Evolutionary conservation across 2,329 filamentous ascomycete genomes (phyloP), one percentile per base, ranked within the genome.

Genomic region (Incumbomyces delicatus): DNA sequence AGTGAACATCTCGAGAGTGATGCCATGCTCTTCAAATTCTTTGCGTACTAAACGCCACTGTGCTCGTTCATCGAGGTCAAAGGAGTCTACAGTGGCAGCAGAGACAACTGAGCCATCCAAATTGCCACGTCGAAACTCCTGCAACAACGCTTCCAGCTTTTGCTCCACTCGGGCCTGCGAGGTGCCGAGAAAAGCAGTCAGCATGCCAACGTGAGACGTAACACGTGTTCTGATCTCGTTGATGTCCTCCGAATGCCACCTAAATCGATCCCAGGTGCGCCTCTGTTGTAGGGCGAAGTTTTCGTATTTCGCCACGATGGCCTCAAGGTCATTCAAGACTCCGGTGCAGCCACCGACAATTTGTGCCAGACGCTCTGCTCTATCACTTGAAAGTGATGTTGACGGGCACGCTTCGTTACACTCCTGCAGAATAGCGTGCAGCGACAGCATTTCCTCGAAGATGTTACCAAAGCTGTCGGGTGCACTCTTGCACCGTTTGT

Each of bases 1-100:
- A 17, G 11, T 37, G 35, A 57, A 53, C 17, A 46, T 47, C 14
- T 47, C 37, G 10, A 51, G 30, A 8, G 50, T 46, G 6, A 57
- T 51, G 3, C 54, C 54, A 40, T 56, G 44, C 2, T 56, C 50
- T 38, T 57, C 50, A 6, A 57, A 32, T 6, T 52, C 51, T 43
- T 54, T 53, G 13, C 51, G 47, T 6, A 56, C 46, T 2, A 30
- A 18, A 13, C 52, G 48, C 54, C 54, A 56, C n/a, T 22, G 18
- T 16, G 41, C 22, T 36, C 44, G 39, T 13, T 53, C 53, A 36
- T 51, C 41, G 6, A 17, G 14, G 12, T 51, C 40, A 12, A 57
- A 34, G 2, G 44, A 48, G 7, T 57, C 51, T n/a, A 52, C 40
- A 1, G 54, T 51, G 13, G 42, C 34, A 11, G 20, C n/a, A 4